phyloP scores from a whole-genome alignment of 1,284 basidiomycete genomes.

The Ustilago hordei region DNA sequence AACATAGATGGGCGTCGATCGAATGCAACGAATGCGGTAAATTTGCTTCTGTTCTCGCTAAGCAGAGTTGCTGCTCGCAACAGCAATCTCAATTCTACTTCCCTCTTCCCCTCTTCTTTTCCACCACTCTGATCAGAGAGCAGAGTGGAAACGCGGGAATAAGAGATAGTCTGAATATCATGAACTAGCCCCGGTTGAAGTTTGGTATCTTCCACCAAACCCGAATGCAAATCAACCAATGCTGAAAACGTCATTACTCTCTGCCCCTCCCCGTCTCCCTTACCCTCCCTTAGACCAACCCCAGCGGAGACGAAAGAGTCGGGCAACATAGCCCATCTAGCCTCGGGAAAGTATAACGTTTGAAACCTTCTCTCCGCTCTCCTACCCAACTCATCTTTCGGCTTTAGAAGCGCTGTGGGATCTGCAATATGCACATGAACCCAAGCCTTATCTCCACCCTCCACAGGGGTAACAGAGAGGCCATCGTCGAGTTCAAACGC shows the following conservation, averaged over 20 bases:
- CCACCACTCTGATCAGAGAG: slow-evolving; percentile 10
- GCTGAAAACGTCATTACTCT: slow-evolving; percentile 83
- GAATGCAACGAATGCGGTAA: slow-evolving; percentile 11
- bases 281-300: slow-evolving; percentile 43
- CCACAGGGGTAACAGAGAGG: slow-evolving; percentile 78
- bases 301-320: slow-evolving; percentile 71
- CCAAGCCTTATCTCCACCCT: slow-evolving; percentile 74
- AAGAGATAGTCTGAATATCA: slow-evolving; percentile 78
- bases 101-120: background rate
- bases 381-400: slow-evolving; percentile 74
- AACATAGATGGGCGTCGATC: background rate
- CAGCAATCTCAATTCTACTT: slow-evolving; percentile 71
- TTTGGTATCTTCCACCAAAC: slow-evolving; percentile 78
- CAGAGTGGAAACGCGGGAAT: slow-evolving; percentile 75
- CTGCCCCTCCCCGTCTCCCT: slow-evolving; percentile 67
- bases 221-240: slow-evolving; percentile 75
- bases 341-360: slow-evolving; percentile 63
- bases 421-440: slow-evolving; percentile 94
- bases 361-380: slow-evolving; percentile 47
- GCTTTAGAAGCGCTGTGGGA: slow-evolving; percentile 83
- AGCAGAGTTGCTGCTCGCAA: slow-evolving; percentile 64
- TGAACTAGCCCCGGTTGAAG: slow-evolving; percentile 80
- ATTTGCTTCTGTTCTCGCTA: slow-evolving; percentile 27
- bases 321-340: slow-evolving; percentile 71
- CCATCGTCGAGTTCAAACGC: slow-evolving; percentile 96